These are phyloP conservation scores for Erigeron canadensis DNA, from an alignment of 129 eudicot species.

Conservation along the genomic window DNA sequence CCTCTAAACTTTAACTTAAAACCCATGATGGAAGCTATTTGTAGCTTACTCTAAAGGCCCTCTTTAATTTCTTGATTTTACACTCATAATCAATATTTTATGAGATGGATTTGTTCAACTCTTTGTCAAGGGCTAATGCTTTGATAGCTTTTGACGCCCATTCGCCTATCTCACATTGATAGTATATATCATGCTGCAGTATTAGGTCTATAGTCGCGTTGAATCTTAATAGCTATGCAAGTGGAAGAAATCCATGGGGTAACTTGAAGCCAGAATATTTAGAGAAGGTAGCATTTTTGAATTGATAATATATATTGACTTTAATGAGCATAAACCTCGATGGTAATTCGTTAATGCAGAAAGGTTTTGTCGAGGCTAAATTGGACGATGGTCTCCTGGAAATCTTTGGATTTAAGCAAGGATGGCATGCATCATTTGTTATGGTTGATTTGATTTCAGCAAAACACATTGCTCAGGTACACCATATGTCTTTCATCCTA, in stretches of 20 bases:
- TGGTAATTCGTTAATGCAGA: constrained; percentile 43
- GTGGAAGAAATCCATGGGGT: constrained; percentile 97
- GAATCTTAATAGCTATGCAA: constrained; percentile 83
- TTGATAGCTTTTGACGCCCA: too few species aligned
- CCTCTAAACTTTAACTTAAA: not conserved
- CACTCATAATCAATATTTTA: not conserved
- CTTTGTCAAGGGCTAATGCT: too few species aligned
- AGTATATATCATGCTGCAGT: constrained; percentile 34
- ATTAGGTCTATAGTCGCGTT: constrained; percentile 79
- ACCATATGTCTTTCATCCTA: not conserved
- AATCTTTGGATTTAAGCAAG: constrained; percentile 90
- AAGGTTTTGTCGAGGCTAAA: constrained; percentile 91
- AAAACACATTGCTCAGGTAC: constrained; percentile 96
- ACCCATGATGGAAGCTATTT: not conserved
- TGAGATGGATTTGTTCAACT: too few species aligned
- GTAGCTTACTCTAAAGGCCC: not conserved
- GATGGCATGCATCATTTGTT: constrained; percentile 99
- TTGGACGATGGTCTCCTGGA: constrained; percentile 87
- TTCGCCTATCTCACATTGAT: not conserved
- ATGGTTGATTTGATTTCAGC: constrained; percentile 91
- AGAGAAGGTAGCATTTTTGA: constrained; percentile 56
- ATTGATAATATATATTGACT: not conserved
- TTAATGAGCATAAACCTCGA: not conserved
- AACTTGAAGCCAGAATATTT: constrained; percentile 73
- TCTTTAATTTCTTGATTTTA: too few species aligned